Evolutionary conservation across 129 eudicot species (phyloP), one percentile per base, ranked within the genome.

Genomic region (Apium graveolens): DNA sequence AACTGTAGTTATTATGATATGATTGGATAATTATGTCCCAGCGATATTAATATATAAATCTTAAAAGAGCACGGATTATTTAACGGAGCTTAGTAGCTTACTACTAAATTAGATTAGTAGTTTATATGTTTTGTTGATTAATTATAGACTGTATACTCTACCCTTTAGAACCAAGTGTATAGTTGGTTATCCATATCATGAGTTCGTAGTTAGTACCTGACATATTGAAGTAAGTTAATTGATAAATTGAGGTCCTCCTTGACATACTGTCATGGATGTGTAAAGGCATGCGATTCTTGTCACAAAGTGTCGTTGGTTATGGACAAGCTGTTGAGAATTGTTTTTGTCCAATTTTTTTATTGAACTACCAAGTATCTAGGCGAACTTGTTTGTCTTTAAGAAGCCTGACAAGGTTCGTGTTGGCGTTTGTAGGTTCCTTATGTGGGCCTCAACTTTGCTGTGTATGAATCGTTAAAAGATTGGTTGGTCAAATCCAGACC

Each of bases 371-470:
- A 24, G 14, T 10, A 24, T 57, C 16, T 9, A n/a, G 32, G 60
- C 0, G 32, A 57, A 57, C 16, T 57, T 57, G 32, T 24, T n/a
- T 57, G 65, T 55, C 27, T 57, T 57, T n/a, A 57, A 57, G 14
- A 57, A 57, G 5, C 66, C 32, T n/a, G 32, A 57, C 1, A 31
- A 57, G 14, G 66, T 57, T n/a, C 13, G 65, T 55, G 66, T 55
- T 69, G 74, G 42, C 79, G 34, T 74, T 80, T 83, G 65, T 90
- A 96, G 99, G 80, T 96, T 70, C 99, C 99, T 26, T 96, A 96
- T 48, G 99, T 96, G 80, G 99, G 99, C 69, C 97, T 96, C 80
- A 96, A 96, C 86, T 96, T 96, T 88, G 97, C 97, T 32, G 99
- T 96, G 48, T 96, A 96, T 57, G 99, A 96, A 82, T 96, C 99